Conservation (phyloP, 176 grass and related monocot genomes). For the Eleusine indica region DNA sequence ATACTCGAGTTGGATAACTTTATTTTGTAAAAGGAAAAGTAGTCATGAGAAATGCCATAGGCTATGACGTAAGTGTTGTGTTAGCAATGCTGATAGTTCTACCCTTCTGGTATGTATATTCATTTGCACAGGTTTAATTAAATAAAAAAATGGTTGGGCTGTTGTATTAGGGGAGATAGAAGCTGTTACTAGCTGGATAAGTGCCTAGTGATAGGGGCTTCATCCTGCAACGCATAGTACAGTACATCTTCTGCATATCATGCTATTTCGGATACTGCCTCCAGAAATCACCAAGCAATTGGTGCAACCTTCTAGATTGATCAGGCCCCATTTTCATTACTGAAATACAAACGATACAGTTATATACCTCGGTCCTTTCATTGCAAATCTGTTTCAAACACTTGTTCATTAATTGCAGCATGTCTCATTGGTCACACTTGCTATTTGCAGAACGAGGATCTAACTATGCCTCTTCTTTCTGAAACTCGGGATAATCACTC, state of each 20-base stretch:
- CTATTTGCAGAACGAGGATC: conserved; percentile 64
- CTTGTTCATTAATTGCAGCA: neutral
- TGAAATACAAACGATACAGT: neutral
- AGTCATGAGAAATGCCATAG: neutral
- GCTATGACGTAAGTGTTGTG: neutral
- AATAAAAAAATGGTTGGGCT: neutral
- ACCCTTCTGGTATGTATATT: neutral
- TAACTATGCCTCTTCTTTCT: conserved; percentile 73
- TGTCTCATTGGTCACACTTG: conserved; percentile 22
- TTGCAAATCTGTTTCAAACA: conserved; percentile 19
- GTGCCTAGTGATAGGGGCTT: neutral
- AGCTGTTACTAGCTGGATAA: neutral
- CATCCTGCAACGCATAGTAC: neutral
- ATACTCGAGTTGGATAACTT: neutral
- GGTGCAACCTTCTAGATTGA: neutral
- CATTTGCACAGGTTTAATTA: neutral
- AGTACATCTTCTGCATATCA: neutral
- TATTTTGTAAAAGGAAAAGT: neutral
- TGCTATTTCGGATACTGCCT: neutral
- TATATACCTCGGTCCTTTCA: neutral
- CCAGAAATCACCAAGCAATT: neutral
- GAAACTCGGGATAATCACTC: conserved; percentile 45
- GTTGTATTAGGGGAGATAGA: neutral
- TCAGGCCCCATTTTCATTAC: neutral
- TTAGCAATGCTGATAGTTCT: neutral